These are phyloP conservation scores for Aureobasidium vineae DNA, from an alignment of 2,329 filamentous ascomycete species.

Conservation along the genomic window DNA sequence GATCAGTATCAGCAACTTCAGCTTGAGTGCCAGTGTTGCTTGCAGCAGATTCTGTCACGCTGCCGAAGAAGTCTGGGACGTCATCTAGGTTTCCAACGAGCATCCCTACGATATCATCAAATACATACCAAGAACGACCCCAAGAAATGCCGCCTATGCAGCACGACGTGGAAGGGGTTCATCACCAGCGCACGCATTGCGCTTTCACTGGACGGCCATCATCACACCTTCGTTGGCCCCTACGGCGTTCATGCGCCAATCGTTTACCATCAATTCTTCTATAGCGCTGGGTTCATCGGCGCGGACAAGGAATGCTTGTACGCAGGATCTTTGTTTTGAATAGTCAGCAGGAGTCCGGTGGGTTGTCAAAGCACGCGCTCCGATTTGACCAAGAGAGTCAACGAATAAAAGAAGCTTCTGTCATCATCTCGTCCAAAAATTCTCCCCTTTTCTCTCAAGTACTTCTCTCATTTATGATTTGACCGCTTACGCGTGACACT, in stretches of 20 bases:
- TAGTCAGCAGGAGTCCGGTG: neutral
- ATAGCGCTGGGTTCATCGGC: neutral
- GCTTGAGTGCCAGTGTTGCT: constrained; percentile 92
- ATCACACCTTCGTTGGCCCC: neutral
- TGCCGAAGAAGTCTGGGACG: constrained; percentile 92
- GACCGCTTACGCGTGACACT: neutral
- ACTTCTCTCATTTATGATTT: neutral
- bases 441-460: neutral
- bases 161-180: neutral
- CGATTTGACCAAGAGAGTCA: neutral
- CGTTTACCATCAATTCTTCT: neutral
- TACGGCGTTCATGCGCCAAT: neutral
- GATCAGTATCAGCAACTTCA: constrained; percentile 98
- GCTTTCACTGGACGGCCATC: neutral
- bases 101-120: neutral
- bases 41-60: constrained; percentile 99
- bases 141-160: neutral
- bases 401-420: neutral
- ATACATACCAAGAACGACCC: neutral
- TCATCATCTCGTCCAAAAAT: neutral
- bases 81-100: constrained; percentile 62
- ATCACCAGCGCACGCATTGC: neutral
- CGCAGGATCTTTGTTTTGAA: neutral
- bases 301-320: neutral
- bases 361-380: neutral